Conservation (phyloP, 495 filamentous ascomycete species). For the Penicillium macrosclerotiorum region DNA sequence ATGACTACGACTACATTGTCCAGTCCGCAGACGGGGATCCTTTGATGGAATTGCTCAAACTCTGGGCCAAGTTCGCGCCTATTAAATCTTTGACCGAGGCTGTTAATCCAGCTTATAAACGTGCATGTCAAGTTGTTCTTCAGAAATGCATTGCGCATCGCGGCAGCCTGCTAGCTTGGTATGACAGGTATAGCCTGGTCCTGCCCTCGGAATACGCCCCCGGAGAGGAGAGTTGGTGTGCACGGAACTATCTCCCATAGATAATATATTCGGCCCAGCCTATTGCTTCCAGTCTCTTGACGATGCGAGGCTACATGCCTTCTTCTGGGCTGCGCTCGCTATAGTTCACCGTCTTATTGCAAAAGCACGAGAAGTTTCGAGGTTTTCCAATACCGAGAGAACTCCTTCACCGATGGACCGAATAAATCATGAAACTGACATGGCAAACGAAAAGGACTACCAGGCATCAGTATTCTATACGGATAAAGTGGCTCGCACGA, state of each 20-base stretch:
- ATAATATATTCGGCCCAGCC: not conserved
- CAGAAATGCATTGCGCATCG: constrained; percentile 2
- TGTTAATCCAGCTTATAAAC: not conserved
- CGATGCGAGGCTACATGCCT: constrained; percentile 1
- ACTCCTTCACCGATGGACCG: not conserved
- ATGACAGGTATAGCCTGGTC: too few species aligned
- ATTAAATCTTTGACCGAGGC: not conserved
- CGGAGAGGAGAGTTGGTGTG: not conserved
- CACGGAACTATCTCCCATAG: not conserved
- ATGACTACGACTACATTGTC: constrained; percentile 6
- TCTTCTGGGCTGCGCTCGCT: constrained; percentile 2
- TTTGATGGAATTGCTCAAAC: not conserved
- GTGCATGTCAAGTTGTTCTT: not conserved
- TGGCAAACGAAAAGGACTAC: not conserved
- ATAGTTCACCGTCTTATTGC: constrained; percentile 5
- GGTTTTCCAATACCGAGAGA: not conserved
- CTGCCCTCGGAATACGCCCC: constrained; percentile 3
- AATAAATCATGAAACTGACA: too few species aligned
- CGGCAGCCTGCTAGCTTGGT: constrained; percentile 3
- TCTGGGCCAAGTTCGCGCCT: not conserved
- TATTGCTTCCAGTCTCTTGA: constrained; percentile 7
- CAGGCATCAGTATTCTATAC: constrained; percentile 1
- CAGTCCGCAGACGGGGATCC: not conserved
- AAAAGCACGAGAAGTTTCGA: not conserved
- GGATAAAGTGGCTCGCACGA: constrained; percentile 2